These are phyloP conservation scores for Millerago galiae DNA, from an alignment of 805 yeast genomes.

Conservation along the genomic window DNA sequence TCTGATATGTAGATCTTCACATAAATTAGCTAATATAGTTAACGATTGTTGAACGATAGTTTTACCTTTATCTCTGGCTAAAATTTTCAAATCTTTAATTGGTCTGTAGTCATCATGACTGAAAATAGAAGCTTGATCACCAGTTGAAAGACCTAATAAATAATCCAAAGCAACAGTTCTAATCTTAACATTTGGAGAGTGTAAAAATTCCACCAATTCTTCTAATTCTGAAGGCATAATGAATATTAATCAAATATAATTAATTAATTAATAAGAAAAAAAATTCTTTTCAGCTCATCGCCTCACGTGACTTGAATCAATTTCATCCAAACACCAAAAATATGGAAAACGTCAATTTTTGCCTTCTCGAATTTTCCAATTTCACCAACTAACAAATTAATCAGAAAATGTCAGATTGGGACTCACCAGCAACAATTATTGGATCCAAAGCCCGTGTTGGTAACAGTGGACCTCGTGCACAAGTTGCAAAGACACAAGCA, in stretches of 20 bases:
- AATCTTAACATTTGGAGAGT: conserved; percentile 72
- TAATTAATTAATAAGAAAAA: background rate
- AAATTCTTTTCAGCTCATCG: background rate
- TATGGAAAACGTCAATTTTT: background rate
- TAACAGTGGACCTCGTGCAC: conserved; percentile 80
- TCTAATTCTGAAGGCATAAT: conserved; percentile 46
- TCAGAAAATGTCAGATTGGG: conserved; percentile 71
- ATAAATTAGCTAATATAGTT: conserved; percentile 76
- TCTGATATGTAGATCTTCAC: conserved; percentile 64
- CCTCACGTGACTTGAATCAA: background rate
- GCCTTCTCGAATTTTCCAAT: background rate
- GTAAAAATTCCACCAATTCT: conserved; percentile 73
- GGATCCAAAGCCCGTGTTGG: conserved; percentile 88
- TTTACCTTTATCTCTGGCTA: conserved; percentile 48
- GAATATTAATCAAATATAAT: background rate
- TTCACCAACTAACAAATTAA: background rate
- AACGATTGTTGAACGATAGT: conserved; percentile 58
- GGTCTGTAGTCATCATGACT: conserved; percentile 64
- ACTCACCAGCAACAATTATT: conserved; percentile 68
- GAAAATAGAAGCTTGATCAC: conserved; percentile 61
- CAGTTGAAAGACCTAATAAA: conserved; percentile 74
- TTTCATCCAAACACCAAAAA: background rate
- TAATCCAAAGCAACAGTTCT: conserved; percentile 81
- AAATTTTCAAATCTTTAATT: conserved; percentile 59
- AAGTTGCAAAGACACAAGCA: conserved; percentile 70